phyloP scores from a whole-genome alignment of 495 filamentous ascomycete species.

The Tuber magnatum region DNA sequence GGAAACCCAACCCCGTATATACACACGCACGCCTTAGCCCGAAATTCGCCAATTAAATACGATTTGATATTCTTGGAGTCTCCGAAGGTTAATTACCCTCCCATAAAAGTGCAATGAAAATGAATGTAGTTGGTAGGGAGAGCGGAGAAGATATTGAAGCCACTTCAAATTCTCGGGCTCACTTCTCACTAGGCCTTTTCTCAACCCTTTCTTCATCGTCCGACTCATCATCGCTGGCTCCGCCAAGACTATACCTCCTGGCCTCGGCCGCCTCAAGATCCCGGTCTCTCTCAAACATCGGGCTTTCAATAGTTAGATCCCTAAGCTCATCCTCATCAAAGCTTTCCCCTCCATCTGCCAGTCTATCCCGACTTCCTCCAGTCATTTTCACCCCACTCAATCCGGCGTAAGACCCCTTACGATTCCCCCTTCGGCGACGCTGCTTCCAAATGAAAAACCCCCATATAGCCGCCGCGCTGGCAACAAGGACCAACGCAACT shows the following conservation, averaged over 20 bases:
- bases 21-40: neutral
- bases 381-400: conserved; percentile 36
- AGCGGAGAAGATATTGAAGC: neutral
- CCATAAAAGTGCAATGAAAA: neutral
- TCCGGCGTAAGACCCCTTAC: conserved; percentile 36
- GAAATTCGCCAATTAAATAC: neutral
- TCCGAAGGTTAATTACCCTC: neutral
- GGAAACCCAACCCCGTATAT: neutral
- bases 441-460: conserved; percentile 80
- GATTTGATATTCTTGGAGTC: neutral
- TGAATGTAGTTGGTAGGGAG: neutral
- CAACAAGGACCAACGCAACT: conserved; percentile 77
- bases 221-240: conserved; percentile 45
- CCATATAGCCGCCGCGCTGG: conserved; percentile 68
- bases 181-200: conserved; percentile 11
- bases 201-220: conserved; percentile 28
- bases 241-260: conserved; percentile 55
- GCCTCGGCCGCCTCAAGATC: conserved; percentile 40
- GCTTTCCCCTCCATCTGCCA: conserved; percentile 47
- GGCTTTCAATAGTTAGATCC: conserved; percentile 55
- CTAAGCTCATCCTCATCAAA: conserved; percentile 88
- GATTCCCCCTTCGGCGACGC: conserved; percentile 51
- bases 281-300: conserved; percentile 37
- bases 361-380: conserved; percentile 48
- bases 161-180: neutral